Evolutionary conservation across 2,329 filamentous ascomycete species (phyloP), one percentile per base, ranked within the genome.

Genomic region (Microcyclosporella mali): DNA sequence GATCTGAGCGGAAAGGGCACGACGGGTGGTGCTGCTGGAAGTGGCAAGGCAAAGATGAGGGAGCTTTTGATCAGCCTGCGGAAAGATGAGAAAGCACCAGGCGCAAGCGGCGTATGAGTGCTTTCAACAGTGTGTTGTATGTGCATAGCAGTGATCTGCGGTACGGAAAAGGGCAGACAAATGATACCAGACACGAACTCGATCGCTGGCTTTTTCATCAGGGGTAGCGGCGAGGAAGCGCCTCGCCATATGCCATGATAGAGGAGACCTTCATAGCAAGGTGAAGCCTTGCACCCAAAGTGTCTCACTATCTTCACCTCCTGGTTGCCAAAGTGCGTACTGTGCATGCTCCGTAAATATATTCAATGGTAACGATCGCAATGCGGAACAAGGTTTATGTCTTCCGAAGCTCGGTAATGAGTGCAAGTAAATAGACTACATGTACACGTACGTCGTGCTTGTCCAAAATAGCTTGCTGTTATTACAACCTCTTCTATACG

Each of bases 21-120:
- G 46, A 85, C 82, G 67, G 89, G 90, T 45, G 90, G 89, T 61
- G 88, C 86, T 33, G 82, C 81, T 48, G 90, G 89, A 34, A 94
- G 86, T 48, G 89, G 90, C 58, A 98, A 98, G 77, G 88, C 94
- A 67, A 86, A 88, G 52, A 97, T 98, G 77, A 82, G 92, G 55
- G 90, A 97, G 70, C 62, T 97, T 62, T 71, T 98, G 59, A 69
- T 89, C 57, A 89, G 81, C 66, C 70, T 98, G 68, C 83, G 83
- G 70, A 95, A 95, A 73, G 92, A 98, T 57, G 85, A 95, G 70
- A 94, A 94, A 52, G 79, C 79, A n/a, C 79, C 78, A 4, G 78
- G 78, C 33, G 74, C 75, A 18, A 74, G 62, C 59, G 78, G 64
- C 11, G 46, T 49, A 14, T 53, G 37, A 40, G 15, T 9, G 29